A percentile compares a stretch with the other conserved stretches of the same genome.
Conservation (phyloP, 139 green algal species). For the Trebouxia sp. region DNA sequence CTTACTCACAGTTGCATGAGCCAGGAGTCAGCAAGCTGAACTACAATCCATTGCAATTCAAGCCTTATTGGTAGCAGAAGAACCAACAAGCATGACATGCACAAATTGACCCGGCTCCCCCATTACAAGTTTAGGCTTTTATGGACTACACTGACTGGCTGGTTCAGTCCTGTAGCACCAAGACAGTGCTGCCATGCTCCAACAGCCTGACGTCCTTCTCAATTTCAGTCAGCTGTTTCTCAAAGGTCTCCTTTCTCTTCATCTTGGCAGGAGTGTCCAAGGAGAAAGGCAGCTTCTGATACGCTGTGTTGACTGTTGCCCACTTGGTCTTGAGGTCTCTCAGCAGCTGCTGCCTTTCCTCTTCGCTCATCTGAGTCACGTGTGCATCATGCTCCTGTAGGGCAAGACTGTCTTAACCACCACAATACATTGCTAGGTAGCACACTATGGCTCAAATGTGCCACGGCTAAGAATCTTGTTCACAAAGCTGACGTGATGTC, state of each 20-base stretch:
- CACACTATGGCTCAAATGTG: too few relatives aligned
- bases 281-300: conserved; percentile 76
- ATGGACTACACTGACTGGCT: background rate
- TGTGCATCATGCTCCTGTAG: conserved; percentile 34
- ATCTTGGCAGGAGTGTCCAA: conserved; percentile 78
- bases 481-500: too few relatives aligned
- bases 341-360: conserved; percentile 73
- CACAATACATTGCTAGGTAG: background rate
- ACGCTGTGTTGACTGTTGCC: conserved; percentile 77
- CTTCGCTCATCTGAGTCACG: conserved; percentile 51
- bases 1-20: too few relatives aligned
- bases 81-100: too few relatives aligned
- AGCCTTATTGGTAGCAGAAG: too few relatives aligned
- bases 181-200: conserved; percentile 62
- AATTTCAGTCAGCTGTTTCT: conserved; percentile 69
- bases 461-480: too few relatives aligned
- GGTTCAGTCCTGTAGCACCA: conserved; percentile 59
- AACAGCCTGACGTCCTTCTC: conserved; percentile 82
- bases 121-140: too few relatives aligned
- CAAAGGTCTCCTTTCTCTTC: conserved; percentile 68
- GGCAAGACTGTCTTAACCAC: too few relatives aligned
- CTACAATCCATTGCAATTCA: too few relatives aligned
- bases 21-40: too few relatives aligned
- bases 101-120: too few relatives aligned
- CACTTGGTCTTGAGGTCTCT: conserved; percentile 87